Evolutionary conservation across 1,139 yeast genomes (phyloP), one percentile per base, ranked within the genome.

Genomic region (Arxiozyma telluris): DNA sequence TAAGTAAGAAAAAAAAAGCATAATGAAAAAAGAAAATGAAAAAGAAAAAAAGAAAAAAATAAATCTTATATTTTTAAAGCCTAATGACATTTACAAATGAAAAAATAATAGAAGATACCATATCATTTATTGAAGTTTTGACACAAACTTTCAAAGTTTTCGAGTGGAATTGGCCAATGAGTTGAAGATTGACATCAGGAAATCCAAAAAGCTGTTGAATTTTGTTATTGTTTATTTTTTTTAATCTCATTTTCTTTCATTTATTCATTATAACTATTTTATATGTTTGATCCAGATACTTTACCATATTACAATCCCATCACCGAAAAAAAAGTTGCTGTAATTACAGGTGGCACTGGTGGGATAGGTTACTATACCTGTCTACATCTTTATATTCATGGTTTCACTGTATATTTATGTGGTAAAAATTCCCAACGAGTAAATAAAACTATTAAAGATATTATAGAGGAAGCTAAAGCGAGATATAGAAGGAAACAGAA

Each of bases 351-450:
- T 1, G 95, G 90, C 6, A 86, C 84, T 63, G 77, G 84, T 48
- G 96, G 96, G 0, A 77, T 87, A 23, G 96, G 96, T 4, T 87
- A 82, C 76, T 85, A 74, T 66, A 84, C 94, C 0, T 87, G 80
- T 3, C 71, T 87, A 22, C 94, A 87, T 63, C 74, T 89, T 15
- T 87, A 83, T 63, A 72, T 87, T 53, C 96, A 87, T 63, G 96
- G 96, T 0, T 85, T 80, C 65, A 72, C 76, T 4, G 84, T 88
- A 2, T 88, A 88, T 64, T 72, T 87, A 53, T 87, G 84, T 0
- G 93, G 95, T 1, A 71, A 96, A 58, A 82, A 77, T 59, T 74
- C 73, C 48, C 68, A 72, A n/a, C 77, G 82, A 58, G 83, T 84
- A 0, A 65, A 67, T 17, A 74, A 73, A 46, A 87, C 90, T 2